Percentiles rank a stretch among this genome's conserved stretches.
These are phyloP conservation scores for Ophiocordyceps australis DNA, from an alignment of 2,329 filamentous ascomycete species.

Conservation along the genomic window DNA sequence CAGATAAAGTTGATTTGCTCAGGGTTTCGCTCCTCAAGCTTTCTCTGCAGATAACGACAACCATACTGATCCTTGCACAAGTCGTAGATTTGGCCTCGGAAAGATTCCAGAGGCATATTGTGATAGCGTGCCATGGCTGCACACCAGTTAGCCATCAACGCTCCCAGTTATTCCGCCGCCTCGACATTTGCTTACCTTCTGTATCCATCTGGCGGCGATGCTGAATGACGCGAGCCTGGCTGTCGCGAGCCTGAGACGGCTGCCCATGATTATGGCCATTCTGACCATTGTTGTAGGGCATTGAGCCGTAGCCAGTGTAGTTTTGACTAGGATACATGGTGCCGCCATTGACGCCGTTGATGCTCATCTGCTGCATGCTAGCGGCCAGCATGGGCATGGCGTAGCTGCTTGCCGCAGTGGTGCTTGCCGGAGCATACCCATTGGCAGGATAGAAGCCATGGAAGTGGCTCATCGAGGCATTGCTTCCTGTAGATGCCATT, in stretches of 20 bases:
- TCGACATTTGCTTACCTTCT: constrained; percentile 32
- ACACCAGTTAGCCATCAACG: constrained; percentile 10
- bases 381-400: constrained; percentile 37
- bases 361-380: constrained; percentile 48
- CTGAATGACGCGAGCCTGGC: constrained; percentile 58
- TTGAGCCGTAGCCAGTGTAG: constrained; percentile 36
- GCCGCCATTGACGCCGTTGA: constrained; percentile 23
- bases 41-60: constrained; percentile 91
- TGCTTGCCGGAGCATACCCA: constrained; percentile 11
- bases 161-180: background rate
- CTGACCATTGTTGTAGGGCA: constrained; percentile 30
- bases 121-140: constrained; percentile 61
- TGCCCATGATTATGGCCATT: too few species aligned
- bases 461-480: constrained; percentile 9
- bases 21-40: constrained; percentile 75
- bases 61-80: constrained; percentile 97
- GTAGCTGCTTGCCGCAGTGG: constrained; percentile 5
- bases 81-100: constrained; percentile 68
- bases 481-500: too few species aligned
- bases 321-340: constrained; percentile 35
- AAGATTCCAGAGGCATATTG: constrained; percentile 64
- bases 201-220: constrained; percentile 57
- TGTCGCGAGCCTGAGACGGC: constrained; percentile 45
- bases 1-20: constrained; percentile 87
- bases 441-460: constrained; percentile 14